Evolutionary conservation across 257 asterid species (phyloP), one percentile per base, ranked within the genome.

Genomic region (Solanum chmielewskii): DNA sequence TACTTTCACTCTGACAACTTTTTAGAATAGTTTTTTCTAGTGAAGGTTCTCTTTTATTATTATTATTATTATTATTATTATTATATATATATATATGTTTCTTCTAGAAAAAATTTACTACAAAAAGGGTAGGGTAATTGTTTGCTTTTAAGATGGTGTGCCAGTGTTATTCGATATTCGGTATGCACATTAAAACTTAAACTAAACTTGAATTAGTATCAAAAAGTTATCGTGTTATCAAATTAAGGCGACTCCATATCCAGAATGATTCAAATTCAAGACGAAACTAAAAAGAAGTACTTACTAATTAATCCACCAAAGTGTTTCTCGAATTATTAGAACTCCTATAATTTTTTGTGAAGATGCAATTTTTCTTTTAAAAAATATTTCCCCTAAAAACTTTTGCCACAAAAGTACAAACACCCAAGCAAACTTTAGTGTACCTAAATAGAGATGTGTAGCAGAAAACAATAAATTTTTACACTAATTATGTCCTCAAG

Each of bases 211-310:
- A 1, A 56, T 56, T 56, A 7, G 11, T 4, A 20, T 56, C 25
- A 7, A 1, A 56, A 56, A 56, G 5, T 56, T 1, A 4, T 2
- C 5, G 8, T 3, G 2, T 7, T 56, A 20, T 0, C 7, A 56
- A 56, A 56, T 1, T 18, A 56, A 56, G 64, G 11, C 5, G 64
- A 20, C 11, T 59, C 11, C 1, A 0, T 59, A 20, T 4, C 5
- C 2, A 59, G 5, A 20, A 2, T 1, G 12, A 59, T 3, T 20
- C 12, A 59, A 59, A 59, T 59, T 10, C 25, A 20, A 59, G 9
- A 59, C 25, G 5, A 59, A 20, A 4, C 9, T 59, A 10, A 59
- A n/a, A 59, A 20, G 5, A 25, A 59, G 66, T 59, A 59, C 25
- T 20, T 59, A 20, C 25, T 59, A 59, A 20, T 59, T 20, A 56